Conservation (phyloP, 305 asterid genomes). For the Euphrasia arctica region DNA sequence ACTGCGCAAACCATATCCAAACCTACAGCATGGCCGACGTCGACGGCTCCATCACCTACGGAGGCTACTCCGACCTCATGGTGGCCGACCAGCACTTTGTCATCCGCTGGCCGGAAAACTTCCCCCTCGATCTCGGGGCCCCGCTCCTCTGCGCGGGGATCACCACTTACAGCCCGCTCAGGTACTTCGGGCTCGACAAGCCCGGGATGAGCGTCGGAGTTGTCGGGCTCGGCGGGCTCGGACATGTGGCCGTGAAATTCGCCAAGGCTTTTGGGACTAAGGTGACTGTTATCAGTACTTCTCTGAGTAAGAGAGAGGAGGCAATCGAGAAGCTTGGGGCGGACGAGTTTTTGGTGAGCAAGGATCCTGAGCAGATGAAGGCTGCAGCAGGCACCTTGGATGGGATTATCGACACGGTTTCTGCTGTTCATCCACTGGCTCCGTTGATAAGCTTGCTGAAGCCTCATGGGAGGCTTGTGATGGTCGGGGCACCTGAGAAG, state of each 20-base stretch:
- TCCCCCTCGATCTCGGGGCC: constrained; percentile 45
- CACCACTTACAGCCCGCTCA: constrained; percentile 56
- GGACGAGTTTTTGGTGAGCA: constrained; percentile 47
- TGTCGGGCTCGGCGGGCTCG: constrained; percentile 63
- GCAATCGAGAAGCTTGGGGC: constrained; percentile 53
- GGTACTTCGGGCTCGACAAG: constrained; percentile 46
- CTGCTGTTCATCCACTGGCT: constrained; percentile 45
- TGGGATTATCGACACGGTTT: constrained; percentile 57
- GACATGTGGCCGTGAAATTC: constrained; percentile 61
- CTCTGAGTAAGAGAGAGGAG: constrained; percentile 43
- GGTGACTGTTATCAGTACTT: constrained; percentile 55
- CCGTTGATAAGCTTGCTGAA: constrained; percentile 46
- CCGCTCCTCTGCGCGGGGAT: constrained; percentile 64
- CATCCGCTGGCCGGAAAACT: constrained; percentile 43
- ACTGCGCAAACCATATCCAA: constrained; percentile 34
- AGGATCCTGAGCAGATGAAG: constrained; percentile 45
- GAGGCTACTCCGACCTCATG: constrained; percentile 53
- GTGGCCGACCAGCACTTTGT: constrained; percentile 34
- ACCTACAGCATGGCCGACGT: constrained; percentile 26
- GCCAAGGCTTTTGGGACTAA: constrained; percentile 62
- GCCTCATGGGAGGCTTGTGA: constrained; percentile 50
- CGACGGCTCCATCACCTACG: constrained; percentile 45
- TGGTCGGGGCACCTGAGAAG: constrained; percentile 50
- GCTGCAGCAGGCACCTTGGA: constrained; percentile 54
- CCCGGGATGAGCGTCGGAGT: constrained; percentile 48